Evolutionary conservation across 148 eudicot species (phyloP).

Genomic region (Silene uniflora): DNA sequence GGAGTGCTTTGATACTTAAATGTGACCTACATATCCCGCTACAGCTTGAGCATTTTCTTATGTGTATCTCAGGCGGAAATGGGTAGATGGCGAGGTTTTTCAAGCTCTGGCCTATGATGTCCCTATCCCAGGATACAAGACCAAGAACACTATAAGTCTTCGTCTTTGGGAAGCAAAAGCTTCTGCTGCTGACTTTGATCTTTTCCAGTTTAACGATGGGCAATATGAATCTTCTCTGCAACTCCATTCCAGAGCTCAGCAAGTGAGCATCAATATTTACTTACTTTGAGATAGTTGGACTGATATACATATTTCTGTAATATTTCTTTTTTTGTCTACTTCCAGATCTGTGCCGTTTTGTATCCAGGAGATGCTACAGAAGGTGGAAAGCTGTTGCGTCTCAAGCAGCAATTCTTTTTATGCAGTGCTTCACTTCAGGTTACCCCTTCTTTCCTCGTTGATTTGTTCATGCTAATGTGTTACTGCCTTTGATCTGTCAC

Average conservation of each 20-base stretch:
- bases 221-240: slow-evolving; percentile 80
- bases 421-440: slow-evolving; percentile 99
- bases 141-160: slow-evolving; percentile 91
- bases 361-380: slow-evolving; percentile 99
- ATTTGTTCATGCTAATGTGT: neutral
- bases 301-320: slow-evolving; percentile 1
- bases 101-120: slow-evolving; percentile 97
- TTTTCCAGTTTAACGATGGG: slow-evolving; percentile 93
- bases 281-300: neutral
- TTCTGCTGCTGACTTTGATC: slow-evolving; percentile 65
- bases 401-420: slow-evolving; percentile 94
- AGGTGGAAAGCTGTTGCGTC: slow-evolving; percentile 73
- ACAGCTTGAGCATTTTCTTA: slow-evolving; percentile 7
- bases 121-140: slow-evolving; percentile 96
- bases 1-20: neutral
- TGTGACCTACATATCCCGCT: neutral
- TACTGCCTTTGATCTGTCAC: neutral
- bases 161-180: slow-evolving; percentile 99
- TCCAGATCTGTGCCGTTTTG: slow-evolving; percentile 92
- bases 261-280: slow-evolving; percentile 37
- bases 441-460: slow-evolving; percentile 6
- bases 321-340: slow-evolving; percentile 14
- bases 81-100: slow-evolving; percentile 87
- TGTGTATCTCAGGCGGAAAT: slow-evolving; percentile 60
- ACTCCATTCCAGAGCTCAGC: slow-evolving; percentile 89